phyloP scores from a whole-genome alignment of 768 basidiomycete species.

The Auricularia sp. region DNA sequence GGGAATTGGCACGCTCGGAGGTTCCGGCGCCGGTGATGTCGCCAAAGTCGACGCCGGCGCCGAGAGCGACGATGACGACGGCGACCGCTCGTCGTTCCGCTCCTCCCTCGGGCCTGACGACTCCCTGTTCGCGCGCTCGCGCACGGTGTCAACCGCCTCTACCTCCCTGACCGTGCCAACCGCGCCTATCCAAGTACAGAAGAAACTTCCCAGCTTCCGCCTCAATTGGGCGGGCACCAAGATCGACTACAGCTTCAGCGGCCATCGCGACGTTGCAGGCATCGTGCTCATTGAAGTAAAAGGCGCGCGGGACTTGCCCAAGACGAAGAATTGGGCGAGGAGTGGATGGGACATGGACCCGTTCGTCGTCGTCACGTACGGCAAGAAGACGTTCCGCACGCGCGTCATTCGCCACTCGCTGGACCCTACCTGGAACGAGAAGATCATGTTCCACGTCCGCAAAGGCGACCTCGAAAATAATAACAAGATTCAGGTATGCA shows the following conservation, averaged over 20 bases:
- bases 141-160: neutral
- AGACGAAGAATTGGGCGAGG: conserved; percentile 27
- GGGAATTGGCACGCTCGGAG: conserved; percentile 19
- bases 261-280: conserved; percentile 30
- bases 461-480: conserved; percentile 22
- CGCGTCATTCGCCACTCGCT: conserved; percentile 22
- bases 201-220: conserved; percentile 1
- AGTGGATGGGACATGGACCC: conserved; percentile 33
- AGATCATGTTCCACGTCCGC: conserved; percentile 36
- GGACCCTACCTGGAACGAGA: conserved; percentile 36
- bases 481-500: conserved; percentile 15
- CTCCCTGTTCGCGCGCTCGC: neutral
- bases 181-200: neutral
- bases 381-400: conserved; percentile 36
- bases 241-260: conserved; percentile 22
- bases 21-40: neutral
- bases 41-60: conserved; percentile 6
- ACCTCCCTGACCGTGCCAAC: neutral
- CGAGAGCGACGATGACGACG: neutral
- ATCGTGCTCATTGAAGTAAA: conserved; percentile 37
- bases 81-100: neutral
- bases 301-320: conserved; percentile 31
- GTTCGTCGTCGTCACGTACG: conserved; percentile 36
- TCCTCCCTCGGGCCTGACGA: neutral
- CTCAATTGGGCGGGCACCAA: conserved; percentile 1